phyloP scores from a whole-genome alignment of 2,329 filamentous ascomycete species.

The Penicillium digitatum region DNA sequence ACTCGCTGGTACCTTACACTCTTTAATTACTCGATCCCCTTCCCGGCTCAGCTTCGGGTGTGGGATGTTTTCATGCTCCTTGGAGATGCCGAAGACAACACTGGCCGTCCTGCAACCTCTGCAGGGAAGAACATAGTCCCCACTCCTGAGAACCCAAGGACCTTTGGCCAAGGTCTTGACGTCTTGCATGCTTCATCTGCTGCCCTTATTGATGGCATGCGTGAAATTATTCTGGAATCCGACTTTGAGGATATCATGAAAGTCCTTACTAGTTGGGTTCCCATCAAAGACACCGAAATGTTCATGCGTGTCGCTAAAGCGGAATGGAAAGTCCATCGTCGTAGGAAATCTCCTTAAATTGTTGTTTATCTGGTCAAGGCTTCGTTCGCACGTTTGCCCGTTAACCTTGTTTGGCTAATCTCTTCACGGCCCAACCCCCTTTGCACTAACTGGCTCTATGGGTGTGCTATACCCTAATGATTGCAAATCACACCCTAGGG shows the following conservation, averaged over 20 bases:
- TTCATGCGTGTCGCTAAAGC: slow-evolving; percentile 85
- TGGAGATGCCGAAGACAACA: slow-evolving; percentile 62
- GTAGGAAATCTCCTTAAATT: slow-evolving; percentile 38
- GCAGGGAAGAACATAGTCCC: slow-evolving; percentile 25
- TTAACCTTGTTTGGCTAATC: neutral
- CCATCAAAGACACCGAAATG: slow-evolving; percentile 87
- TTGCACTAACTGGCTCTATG: slow-evolving; percentile 13
- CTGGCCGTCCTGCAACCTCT: slow-evolving; percentile 19
- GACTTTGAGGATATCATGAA: slow-evolving; percentile 99
- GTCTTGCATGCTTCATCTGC: slow-evolving; percentile 85
- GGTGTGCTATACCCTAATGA: slow-evolving; percentile 25
- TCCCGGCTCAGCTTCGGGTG: slow-evolving; percentile 85
- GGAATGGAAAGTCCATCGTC: slow-evolving; percentile 71
- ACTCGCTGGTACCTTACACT: slow-evolving; percentile 96
- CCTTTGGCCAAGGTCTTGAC: slow-evolving; percentile 67
- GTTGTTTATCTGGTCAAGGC: neutral
- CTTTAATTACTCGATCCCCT: slow-evolving; percentile 95
- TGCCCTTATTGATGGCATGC: slow-evolving; percentile 83
- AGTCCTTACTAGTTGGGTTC: slow-evolving; percentile 86
- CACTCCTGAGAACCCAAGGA: slow-evolving; percentile 25
- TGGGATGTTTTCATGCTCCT: slow-evolving; percentile 98
- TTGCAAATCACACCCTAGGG: slow-evolving; percentile 11
- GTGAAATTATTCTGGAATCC: slow-evolving; percentile 81
- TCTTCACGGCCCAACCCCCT: neutral
- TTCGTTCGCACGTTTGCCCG: neutral